Evolutionary conservation across 257 asterid species (phyloP), one percentile per base, ranked within the genome.

Genomic region (Solanum pimpinellifolium): DNA sequence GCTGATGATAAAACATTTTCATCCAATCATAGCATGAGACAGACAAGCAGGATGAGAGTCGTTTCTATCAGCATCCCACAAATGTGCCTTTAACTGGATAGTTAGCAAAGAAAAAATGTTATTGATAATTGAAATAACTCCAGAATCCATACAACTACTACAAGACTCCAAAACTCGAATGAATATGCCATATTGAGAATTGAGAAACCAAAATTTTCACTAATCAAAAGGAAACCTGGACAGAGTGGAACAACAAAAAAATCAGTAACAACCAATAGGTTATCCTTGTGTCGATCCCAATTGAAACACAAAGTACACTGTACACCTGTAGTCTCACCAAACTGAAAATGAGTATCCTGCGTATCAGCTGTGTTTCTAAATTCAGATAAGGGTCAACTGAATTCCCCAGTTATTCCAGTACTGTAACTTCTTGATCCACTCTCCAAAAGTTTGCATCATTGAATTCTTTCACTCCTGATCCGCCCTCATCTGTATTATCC

Each of bases 361-460:
- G 31, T 41, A 31, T 81, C 85, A 47, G 31, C 65, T 86, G 80
- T 80, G 88, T 42, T 41, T 37, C 73, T 68, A 76, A 27, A 80
- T 35, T 84, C 75, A 16, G 80, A 69, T 72, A 44, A 73, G 31
- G 52, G 27, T 42, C 85, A 29, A 65, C 78, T 47, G 44, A 62
- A 33, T 21, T 42, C 23, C n/a, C 33, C 83, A n/a, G 60, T 86
- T 87, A 96, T 87, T 95, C 99, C 88, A 90, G 85, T 15, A 94
- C 94, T 1, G 93, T 78, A 82, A 95, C 98, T 87, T 94, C 97
- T 88, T 93, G 99, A 84, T 96, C 99, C 68, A 96, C 99, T 92
- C 95, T 96, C 99, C 99, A 96, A 89, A 90, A 96, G 88, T 95
- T 96, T 13, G 97, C 88, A 35, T 96, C 98, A 20, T 94, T 96